Evolutionary conservation across 139 green algal species (phyloP).

Genomic region (Auxenochlorella protothecoides): DNA sequence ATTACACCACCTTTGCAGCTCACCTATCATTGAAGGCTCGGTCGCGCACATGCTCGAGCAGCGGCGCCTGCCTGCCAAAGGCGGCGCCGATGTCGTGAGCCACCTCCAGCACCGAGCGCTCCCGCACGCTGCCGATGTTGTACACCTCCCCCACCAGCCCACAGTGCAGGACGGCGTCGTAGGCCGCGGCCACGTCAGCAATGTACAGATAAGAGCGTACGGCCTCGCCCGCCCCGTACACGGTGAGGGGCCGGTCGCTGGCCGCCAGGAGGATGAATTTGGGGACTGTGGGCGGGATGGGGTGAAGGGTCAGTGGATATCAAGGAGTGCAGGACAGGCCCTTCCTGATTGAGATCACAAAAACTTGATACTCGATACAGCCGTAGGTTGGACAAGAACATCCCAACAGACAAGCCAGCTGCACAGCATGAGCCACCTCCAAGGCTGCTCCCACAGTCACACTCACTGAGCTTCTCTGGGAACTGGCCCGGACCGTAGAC

Average conservation of each 20-base stretch:
- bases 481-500: conserved; percentile 96
- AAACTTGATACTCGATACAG: no score
- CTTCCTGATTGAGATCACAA: no score
- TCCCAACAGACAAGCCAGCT: no score
- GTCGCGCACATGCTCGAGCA: conserved; percentile 51
- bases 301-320: no score
- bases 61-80: conserved; percentile 41
- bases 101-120: conserved; percentile 86
- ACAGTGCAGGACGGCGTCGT: conserved; percentile 78
- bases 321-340: no score
- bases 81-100: conserved; percentile 43
- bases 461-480: conserved; percentile 69
- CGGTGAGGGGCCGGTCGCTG: conserved; percentile 51
- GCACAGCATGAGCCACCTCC: no score
- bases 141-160: conserved; percentile 69
- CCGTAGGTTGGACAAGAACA: no score
- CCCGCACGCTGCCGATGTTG: conserved; percentile 93
- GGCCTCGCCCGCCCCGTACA: conserved; percentile 43
- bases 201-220: conserved; percentile 76
- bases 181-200: conserved; percentile 89
- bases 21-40: conserved; percentile 77
- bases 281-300: conserved; percentile 8
- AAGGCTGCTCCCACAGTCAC: no score
- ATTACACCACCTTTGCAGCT: neutral
- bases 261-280: conserved; percentile 61